Evolutionary conservation across 768 basidiomycete genomes (phyloP).

Genomic region (Boletus tomentosulus): DNA sequence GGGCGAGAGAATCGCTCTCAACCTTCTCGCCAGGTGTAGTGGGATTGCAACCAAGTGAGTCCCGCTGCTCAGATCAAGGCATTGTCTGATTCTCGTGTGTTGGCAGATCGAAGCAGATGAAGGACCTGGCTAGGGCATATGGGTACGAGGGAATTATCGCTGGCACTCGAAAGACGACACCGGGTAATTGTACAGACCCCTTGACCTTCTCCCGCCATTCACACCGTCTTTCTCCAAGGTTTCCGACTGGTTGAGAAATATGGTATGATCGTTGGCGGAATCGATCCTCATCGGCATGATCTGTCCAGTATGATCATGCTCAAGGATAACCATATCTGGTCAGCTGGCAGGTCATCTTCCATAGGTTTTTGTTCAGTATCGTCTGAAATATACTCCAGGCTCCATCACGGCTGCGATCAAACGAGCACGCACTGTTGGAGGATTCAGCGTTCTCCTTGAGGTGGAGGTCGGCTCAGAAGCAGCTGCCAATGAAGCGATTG

Average conservation of each 20-base stretch:
- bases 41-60: conserved; percentile 93
- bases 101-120: conserved; percentile 74
- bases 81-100: background rate
- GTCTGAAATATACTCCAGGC: conserved; percentile 40
- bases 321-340: conserved; percentile 99
- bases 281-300: conserved; percentile 93
- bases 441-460: conserved; percentile 87
- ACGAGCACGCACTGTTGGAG: conserved; percentile 83
- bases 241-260: conserved; percentile 98
- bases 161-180: conserved; percentile 96
- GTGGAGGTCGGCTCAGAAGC: conserved; percentile 87
- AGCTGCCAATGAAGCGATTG: conserved; percentile 96
- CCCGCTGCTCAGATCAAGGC: background rate
- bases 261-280: conserved; percentile 96
- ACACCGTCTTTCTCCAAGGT: conserved; percentile 40
- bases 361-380: background rate
- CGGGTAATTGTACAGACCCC: conserved; percentile 42
- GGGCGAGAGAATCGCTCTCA: conserved; percentile 90
- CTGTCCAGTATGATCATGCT: conserved; percentile 99
- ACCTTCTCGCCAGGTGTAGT: conserved; percentile 90
- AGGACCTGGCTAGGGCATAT: conserved; percentile 68
- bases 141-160: conserved; percentile 89
- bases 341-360: conserved; percentile 56
- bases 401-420: conserved; percentile 88
- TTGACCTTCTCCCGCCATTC: background rate